Evolutionary conservation across 805 yeast species (phyloP).

Genomic region (Metschnikowia vanudenii): DNA sequence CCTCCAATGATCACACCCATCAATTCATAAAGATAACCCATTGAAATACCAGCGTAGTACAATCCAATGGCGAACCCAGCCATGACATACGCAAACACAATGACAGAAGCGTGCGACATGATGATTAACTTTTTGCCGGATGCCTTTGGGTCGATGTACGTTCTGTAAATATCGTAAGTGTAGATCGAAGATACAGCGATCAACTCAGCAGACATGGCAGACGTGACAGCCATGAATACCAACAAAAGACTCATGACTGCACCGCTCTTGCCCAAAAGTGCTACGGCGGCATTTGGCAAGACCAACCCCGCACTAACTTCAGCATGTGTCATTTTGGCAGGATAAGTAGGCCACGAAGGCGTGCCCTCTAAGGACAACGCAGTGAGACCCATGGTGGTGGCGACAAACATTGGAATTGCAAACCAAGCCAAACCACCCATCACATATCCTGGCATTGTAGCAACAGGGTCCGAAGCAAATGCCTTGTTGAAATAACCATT

Average conservation of each 20-base stretch:
- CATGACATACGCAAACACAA: slow-evolving; percentile 59
- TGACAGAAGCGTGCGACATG: slow-evolving; percentile 66
- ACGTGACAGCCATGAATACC: slow-evolving; percentile 89
- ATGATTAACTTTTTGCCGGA: slow-evolving; percentile 67
- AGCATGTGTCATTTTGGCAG: slow-evolving; percentile 57
- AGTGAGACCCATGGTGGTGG: slow-evolving; percentile 86
- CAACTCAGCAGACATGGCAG: slow-evolving; percentile 89
- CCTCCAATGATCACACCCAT: slow-evolving; percentile 90
- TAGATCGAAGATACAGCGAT: slow-evolving; percentile 83
- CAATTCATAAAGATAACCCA: slow-evolving; percentile 84
- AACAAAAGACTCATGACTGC: slow-evolving; percentile 77
- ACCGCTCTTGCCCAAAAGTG: slow-evolving; percentile 84
- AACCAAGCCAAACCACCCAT: slow-evolving; percentile 91
- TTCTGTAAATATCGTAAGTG: slow-evolving; percentile 83
- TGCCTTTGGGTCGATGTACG: slow-evolving; percentile 77
- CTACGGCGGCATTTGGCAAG: slow-evolving; percentile 75
- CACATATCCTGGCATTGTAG: slow-evolving; percentile 84
- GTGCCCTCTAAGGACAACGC: slow-evolving; percentile 68
- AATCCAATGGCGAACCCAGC: slow-evolving; percentile 82
- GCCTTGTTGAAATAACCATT: slow-evolving; percentile 90
- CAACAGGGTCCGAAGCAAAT: slow-evolving; percentile 78
- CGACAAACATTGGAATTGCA: slow-evolving; percentile 79
- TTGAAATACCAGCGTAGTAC: slow-evolving; percentile 74
- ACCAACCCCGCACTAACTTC: slow-evolving; percentile 83
- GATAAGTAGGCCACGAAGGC: slow-evolving; percentile 79